Evolutionary conservation across 1,139 yeast genomes (phyloP).

Genomic region (Zygosaccharomyces pseudobailii): DNA sequence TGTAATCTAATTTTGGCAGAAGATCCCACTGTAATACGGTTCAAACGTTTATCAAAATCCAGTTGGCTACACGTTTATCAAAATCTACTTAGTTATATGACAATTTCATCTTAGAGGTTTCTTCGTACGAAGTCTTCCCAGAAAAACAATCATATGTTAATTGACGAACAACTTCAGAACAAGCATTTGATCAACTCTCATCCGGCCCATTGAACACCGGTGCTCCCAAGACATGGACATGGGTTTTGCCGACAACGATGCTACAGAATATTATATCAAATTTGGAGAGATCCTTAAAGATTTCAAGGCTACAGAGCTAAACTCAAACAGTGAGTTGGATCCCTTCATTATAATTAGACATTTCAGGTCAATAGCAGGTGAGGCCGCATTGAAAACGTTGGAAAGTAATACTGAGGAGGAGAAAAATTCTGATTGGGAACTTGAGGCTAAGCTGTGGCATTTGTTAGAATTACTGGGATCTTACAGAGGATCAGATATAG

Average conservation of each 20-base stretch:
- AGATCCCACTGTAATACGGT: neutral
- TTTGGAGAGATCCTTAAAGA: constrained; percentile 51
- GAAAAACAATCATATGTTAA: too few species aligned
- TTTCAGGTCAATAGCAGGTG: constrained; percentile 51
- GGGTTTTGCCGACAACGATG: constrained; percentile 16
- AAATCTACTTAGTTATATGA: neutral
- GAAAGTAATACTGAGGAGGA: constrained; percentile 1
- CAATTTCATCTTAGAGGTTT: neutral
- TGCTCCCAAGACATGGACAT: neutral
- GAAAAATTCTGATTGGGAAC: constrained; percentile 46
- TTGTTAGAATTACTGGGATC: constrained; percentile 53
- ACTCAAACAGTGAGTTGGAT: constrained; percentile 29
- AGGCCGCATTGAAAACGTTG: constrained; percentile 36
- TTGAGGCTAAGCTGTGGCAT: constrained; percentile 80
- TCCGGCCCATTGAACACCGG: constrained; percentile 32
- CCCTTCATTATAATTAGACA: constrained; percentile 48
- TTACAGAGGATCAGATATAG: constrained; percentile 40
- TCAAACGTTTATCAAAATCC: too few species aligned
- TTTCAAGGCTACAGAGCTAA: constrained; percentile 38
- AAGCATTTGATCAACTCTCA: neutral
- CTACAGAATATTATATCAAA: constrained; percentile 44
- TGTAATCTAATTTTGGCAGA: neutral
- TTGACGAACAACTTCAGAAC: neutral
- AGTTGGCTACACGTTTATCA: too few species aligned
- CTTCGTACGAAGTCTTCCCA: neutral